phyloP scores from a whole-genome alignment of 225 moss, liverwort and hornwort genomes.

The Pleurozium schreberi region DNA sequence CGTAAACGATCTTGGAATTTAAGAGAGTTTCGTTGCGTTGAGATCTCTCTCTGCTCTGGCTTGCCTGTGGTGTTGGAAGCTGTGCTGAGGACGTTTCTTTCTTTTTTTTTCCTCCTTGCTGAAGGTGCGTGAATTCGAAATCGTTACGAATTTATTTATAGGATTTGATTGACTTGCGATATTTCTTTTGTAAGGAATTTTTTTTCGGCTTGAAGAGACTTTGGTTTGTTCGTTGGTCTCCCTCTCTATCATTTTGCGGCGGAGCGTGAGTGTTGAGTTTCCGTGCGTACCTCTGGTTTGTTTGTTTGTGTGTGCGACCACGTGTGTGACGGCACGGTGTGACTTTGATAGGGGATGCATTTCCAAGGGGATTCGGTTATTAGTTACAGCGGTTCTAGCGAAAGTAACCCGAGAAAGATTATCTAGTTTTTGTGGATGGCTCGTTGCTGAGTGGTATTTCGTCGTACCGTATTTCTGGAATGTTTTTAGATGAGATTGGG shows the following conservation, averaged over 20 bases:
- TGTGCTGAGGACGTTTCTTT: background rate
- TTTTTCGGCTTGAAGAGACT: background rate
- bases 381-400: background rate
- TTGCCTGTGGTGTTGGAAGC: background rate
- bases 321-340: background rate
- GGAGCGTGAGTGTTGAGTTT: background rate
- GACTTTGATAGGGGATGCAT: background rate
- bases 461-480: background rate
- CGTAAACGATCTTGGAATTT: background rate
- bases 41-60: background rate
- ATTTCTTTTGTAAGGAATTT: background rate
- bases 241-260: background rate
- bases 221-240: background rate
- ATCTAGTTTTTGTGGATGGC: background rate
- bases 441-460: background rate
- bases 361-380: background rate
- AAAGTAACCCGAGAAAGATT: background rate
- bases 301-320: background rate
- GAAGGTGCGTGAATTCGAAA: background rate
- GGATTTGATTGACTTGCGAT: background rate
- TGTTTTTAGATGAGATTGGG: background rate
- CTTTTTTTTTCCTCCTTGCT: no score
- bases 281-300: background rate
- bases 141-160: background rate
- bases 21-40: background rate